phyloP scores from a whole-genome alignment of 352 stramenopile species.

The Halophytophthora batemanensis region DNA sequence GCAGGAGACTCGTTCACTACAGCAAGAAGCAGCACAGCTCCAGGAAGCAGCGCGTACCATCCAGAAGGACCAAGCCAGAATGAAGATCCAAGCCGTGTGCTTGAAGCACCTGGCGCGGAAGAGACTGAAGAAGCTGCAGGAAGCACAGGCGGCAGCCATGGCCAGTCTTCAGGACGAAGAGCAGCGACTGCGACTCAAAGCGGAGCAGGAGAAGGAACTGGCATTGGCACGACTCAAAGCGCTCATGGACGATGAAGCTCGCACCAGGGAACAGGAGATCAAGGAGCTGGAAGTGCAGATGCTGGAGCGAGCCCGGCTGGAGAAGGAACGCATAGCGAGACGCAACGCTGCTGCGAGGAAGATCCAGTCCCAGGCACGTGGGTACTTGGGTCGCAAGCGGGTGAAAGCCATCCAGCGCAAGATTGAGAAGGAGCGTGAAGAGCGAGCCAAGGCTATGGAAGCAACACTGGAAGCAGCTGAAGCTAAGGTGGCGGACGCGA shows the following conservation, averaged over 20 bases:
- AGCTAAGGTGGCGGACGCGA: conserved; percentile 47
- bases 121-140: conserved; percentile 42
- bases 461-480: conserved; percentile 56
- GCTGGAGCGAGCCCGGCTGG: conserved; percentile 60
- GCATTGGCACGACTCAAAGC: conserved; percentile 57
- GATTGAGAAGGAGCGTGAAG: conserved; percentile 62
- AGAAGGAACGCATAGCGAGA: conserved; percentile 56
- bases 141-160: conserved; percentile 45
- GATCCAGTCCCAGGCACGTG: conserved; percentile 55
- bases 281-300: conserved; percentile 71
- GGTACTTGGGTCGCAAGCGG: conserved; percentile 53
- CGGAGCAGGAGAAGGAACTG: conserved; percentile 66
- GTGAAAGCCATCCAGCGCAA: conserved; percentile 56
- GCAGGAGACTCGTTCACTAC: conserved; percentile 23
- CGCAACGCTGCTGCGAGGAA: conserved; percentile 47
- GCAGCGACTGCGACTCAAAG: conserved; percentile 49
- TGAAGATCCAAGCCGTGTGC: conserved; percentile 63
- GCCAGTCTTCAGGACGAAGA: conserved; percentile 56
- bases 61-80: conserved; percentile 46
- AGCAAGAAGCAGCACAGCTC: conserved; percentile 44
- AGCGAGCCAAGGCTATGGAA: conserved; percentile 52
- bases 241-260: conserved; percentile 71
- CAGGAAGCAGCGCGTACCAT: conserved; percentile 38
- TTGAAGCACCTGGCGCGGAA: conserved; percentile 45
- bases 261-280: conserved; percentile 63